Conservation (phyloP, 208 protist genomes). For the Polymyxa betae region DNA sequence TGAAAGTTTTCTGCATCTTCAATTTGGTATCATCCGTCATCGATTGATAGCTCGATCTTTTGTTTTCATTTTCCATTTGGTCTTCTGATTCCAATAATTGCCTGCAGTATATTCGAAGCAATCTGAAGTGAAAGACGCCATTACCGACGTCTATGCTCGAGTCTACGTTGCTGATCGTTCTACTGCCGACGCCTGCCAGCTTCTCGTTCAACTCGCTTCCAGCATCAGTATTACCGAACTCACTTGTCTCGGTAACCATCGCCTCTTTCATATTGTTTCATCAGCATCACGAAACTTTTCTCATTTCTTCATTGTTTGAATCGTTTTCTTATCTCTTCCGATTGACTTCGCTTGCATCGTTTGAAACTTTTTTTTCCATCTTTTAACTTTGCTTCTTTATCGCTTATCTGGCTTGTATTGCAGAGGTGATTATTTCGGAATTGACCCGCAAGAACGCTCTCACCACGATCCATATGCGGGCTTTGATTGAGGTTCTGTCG, state of each 20-base stretch:
- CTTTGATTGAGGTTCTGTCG: background rate
- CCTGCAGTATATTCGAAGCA: slow-evolving; percentile 44
- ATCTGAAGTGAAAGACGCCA: slow-evolving; percentile 15
- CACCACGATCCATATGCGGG: background rate
- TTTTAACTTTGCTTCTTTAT: too few relatives aligned
- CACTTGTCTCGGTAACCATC: slow-evolving; percentile 2
- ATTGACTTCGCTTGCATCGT: too few relatives aligned
- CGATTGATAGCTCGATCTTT: too few relatives aligned
- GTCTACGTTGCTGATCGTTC: slow-evolving; percentile 11
- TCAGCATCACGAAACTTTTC: too few relatives aligned
- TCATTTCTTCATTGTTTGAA: too few relatives aligned
- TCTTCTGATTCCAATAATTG: background rate
- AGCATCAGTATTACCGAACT: slow-evolving; percentile 22
- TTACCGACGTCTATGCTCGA: slow-evolving; percentile 1
- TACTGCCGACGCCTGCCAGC: background rate
- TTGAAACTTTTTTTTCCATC: too few relatives aligned
- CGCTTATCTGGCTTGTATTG: background rate
- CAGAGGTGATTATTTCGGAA: slow-evolving; percentile 28
- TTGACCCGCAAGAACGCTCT: background rate
- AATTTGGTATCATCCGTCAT: too few relatives aligned
- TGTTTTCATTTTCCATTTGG: too few relatives aligned
- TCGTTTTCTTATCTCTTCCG: too few relatives aligned
- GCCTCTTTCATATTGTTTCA: too few relatives aligned
- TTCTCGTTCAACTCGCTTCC: background rate
- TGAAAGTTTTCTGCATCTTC: background rate